Base-by-base conservation (phyloP, 139 green algal species). In the Chlamydomonas incerta region DNA sequence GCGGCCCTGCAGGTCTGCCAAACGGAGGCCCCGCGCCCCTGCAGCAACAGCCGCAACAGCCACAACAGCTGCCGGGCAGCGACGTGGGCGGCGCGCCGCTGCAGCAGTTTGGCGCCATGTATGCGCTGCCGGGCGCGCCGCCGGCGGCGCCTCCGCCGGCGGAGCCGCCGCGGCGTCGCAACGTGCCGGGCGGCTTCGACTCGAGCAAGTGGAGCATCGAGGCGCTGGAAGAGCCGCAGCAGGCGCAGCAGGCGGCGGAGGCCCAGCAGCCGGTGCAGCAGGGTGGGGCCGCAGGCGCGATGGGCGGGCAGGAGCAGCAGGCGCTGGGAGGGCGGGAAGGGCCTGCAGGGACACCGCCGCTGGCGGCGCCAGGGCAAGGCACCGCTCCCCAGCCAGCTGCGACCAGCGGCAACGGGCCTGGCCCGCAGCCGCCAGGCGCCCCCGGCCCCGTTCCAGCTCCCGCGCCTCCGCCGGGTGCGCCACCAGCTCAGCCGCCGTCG, bases 151-250 rank as follows among this genome's bases (percentile, higher is more conserved):
- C 10, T 0, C 24, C 41, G 41, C 41, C 5, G 41, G 41, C 41
- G 13, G 76, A 83, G 76, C 60, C 76, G 76, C 76, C 76, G 21
- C 62, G 57, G 76, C 76, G 76, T 0, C 76, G 76, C 46, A 47
- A 20, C 15, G 37, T 21, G 5, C 17, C 63, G 8, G 35, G 26
- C 26, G 13, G 37, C 5, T 14, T 84, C 24, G 77, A 84, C 47
- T 46, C 62, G 20, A 84, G 46, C 77, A 74, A 74, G 31, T 84
- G 77, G 77, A 84, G 63, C 77, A 66, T 84, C 1, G 77, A 85
- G 66, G 79, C 65, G 15, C 24, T 75, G 31, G 65, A 85, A 6
- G 47, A 23, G 72, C 13, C n/a, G 29, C 72, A 80, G 52, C 52
- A 68, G 31, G 21, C 24, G 57, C 50, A 67, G 72, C 72, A 63